A percentile compares a stretch with the other conserved stretches of the same genome.
Conservation (phyloP, 2,329 filamentous ascomycete species). For the Xylariaceae sp. region DNA sequence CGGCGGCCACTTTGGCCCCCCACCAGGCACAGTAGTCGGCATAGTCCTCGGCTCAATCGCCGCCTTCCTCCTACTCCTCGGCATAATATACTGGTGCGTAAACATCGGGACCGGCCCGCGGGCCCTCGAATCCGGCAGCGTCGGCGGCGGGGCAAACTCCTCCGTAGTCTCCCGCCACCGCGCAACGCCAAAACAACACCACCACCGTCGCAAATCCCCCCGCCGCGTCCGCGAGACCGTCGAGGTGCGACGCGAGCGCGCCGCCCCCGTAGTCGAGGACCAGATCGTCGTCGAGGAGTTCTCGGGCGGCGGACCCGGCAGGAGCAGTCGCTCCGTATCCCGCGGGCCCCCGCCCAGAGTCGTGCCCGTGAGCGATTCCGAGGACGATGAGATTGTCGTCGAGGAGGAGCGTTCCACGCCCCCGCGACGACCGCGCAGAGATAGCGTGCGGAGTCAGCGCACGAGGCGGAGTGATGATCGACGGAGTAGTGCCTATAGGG, state of each 20-base stretch:
- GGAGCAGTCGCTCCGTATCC: slow-evolving; percentile 1
- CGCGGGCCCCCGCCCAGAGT: slow-evolving; percentile 24
- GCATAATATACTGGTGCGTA: slow-evolving; percentile 27
- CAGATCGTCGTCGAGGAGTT: slow-evolving; percentile 31
- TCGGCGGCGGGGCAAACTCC: slow-evolving; percentile 26
- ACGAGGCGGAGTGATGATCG: slow-evolving; percentile 23
- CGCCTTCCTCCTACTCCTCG: slow-evolving; percentile 32
- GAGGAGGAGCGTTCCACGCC: slow-evolving; percentile 34
- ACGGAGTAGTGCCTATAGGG: slow-evolving; percentile 26
- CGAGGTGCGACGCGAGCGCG: slow-evolving; percentile 24
- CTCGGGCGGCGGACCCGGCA: not conserved
- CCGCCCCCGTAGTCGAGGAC: slow-evolving; percentile 18
- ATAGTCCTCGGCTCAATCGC: slow-evolving; percentile 39
- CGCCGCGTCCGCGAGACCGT: slow-evolving; percentile 23
- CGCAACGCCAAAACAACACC: slow-evolving; percentile 16
- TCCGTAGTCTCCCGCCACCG: slow-evolving; percentile 29
- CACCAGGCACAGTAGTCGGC: slow-evolving; percentile 34
- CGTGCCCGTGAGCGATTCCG: not conserved
- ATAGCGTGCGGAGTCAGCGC: slow-evolving; percentile 23
- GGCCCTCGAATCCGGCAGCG: slow-evolving; percentile 30
- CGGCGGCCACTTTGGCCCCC: slow-evolving; percentile 37
- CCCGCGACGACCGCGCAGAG: slow-evolving; percentile 23
- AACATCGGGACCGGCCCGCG: slow-evolving; percentile 24
- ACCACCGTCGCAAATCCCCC: slow-evolving; percentile 10
- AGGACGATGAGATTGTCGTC: slow-evolving; percentile 35